phyloP scores from a whole-genome alignment of 2,329 filamentous ascomycete genomes.

The Calonectria naviculata region DNA sequence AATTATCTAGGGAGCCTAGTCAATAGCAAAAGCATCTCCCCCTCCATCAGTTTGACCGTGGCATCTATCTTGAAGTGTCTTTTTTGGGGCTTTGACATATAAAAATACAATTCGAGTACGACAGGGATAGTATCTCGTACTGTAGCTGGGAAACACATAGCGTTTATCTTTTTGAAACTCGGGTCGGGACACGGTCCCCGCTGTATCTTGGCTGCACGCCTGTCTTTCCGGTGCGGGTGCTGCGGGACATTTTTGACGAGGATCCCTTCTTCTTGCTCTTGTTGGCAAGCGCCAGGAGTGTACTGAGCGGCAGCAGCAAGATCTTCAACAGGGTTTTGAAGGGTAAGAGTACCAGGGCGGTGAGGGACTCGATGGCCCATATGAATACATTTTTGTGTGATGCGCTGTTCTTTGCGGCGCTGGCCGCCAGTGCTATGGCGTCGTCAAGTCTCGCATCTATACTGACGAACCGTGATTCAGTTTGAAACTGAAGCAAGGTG shows the following conservation, averaged over 20 bases:
- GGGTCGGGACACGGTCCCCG: conserved; percentile 49
- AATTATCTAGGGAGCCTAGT: conserved; percentile 1
- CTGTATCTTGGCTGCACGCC: conserved; percentile 45
- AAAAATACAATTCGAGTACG: conserved; percentile 13
- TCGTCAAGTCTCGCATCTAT: conserved; percentile 81
- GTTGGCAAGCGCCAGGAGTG: conserved; percentile 48
- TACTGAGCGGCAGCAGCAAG: conserved; percentile 56
- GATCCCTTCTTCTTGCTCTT: conserved; percentile 44
- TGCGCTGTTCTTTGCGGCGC: conserved; percentile 68
- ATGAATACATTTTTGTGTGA: conserved; percentile 49
- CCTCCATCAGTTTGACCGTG: neutral
- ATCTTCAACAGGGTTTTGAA: conserved; percentile 53
- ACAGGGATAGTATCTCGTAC: conserved; percentile 9
- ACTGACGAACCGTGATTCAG: conserved; percentile 78
- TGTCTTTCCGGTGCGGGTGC: conserved; percentile 37
- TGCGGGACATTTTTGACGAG: conserved; percentile 36
- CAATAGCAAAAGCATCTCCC: neutral
- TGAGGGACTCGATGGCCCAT: conserved; percentile 51
- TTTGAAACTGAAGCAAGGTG: conserved; percentile 78
- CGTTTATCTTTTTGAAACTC: conserved; percentile 44
- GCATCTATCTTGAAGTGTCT: neutral
- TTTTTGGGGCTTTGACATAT: neutral
- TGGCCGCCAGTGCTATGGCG: conserved; percentile 82
- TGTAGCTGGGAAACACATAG: neutral
- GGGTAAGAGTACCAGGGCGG: conserved; percentile 53